Evolutionary conservation across 495 filamentous ascomycete species (phyloP).

Genomic region (Neurospora tetraspora): DNA sequence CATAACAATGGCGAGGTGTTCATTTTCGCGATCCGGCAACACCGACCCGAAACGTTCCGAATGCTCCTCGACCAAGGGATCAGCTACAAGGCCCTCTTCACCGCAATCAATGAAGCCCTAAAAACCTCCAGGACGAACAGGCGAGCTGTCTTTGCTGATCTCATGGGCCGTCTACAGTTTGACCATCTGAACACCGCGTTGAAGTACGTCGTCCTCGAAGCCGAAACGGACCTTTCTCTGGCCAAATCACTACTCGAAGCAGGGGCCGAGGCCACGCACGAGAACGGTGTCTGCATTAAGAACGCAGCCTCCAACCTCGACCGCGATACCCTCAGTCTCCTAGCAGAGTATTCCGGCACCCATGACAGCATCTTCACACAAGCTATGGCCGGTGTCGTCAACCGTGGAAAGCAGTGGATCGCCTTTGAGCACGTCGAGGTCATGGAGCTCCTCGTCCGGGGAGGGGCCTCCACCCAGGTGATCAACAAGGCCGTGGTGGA

Average conservation of each 20-base stretch:
- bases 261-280: slow-evolving; percentile 16
- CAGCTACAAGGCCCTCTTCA: slow-evolving; percentile 17
- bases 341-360: slow-evolving; percentile 8
- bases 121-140: slow-evolving; percentile 4
- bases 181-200: slow-evolving; percentile 23
- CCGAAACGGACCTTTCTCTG: slow-evolving; percentile 12
- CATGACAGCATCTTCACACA: slow-evolving; percentile 12
- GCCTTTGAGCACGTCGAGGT: slow-evolving; percentile 24
- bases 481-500: slow-evolving; percentile 28
- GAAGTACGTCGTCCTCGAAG: slow-evolving; percentile 16
- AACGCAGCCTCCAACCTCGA: slow-evolving; percentile 20
- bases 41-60: slow-evolving; percentile 13
- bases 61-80: slow-evolving; percentile 19
- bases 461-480: slow-evolving; percentile 24
- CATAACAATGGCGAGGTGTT: slow-evolving; percentile 25
- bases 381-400: slow-evolving; percentile 11
- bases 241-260: slow-evolving; percentile 13
- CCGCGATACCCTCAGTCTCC: slow-evolving; percentile 9
- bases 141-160: slow-evolving; percentile 6
- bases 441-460: slow-evolving; percentile 25
- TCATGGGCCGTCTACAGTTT: slow-evolving; percentile 10
- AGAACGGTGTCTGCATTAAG: slow-evolving; percentile 21
- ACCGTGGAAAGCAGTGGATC: slow-evolving; percentile 20
- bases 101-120: slow-evolving; percentile 16
- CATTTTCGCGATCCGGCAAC: slow-evolving; percentile 18